phyloP scores from a whole-genome alignment of 1,284 basidiomycete species.

The Sphagnurus paluster region DNA sequence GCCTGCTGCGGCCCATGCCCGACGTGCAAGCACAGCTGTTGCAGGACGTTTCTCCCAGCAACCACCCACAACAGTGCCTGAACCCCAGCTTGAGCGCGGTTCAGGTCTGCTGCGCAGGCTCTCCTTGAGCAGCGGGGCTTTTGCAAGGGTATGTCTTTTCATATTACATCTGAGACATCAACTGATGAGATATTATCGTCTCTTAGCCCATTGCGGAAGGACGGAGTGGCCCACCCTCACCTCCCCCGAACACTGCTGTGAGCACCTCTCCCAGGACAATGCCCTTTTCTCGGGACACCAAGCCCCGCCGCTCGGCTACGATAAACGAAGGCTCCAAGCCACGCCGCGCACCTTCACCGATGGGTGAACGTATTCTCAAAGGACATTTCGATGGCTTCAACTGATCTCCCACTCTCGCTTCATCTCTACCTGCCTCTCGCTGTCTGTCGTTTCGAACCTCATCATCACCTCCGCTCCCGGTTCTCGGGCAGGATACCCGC shows the following conservation, averaged over 20 bases:
- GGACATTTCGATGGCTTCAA: conserved; percentile 84
- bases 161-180: background rate
- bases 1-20: conserved; percentile 44
- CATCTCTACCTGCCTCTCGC: conserved; percentile 3
- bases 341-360: conserved; percentile 75
- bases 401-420: conserved; percentile 27
- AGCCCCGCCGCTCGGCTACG: conserved; percentile 60
- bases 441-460: conserved; percentile 2
- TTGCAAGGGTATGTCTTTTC: conserved; percentile 50
- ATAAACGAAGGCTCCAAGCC: conserved; percentile 47
- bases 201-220: conserved; percentile 26
- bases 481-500: conserved; percentile 39
- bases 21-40: conserved; percentile 49
- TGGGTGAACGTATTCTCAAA: conserved; percentile 82
- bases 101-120: conserved; percentile 68
- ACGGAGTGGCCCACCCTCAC: conserved; percentile 35
- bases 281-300: conserved; percentile 35
- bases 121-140: conserved; percentile 57
- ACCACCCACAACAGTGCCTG: conserved; percentile 36
- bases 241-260: conserved; percentile 48
- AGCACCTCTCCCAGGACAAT: conserved; percentile 25
- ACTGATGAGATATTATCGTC: background rate
- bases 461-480: conserved; percentile 10
- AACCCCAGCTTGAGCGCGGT: conserved; percentile 59
- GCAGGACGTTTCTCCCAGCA: conserved; percentile 49